Conservation (phyloP, 495 filamentous ascomycete species). For the Penicillium antarcticum region DNA sequence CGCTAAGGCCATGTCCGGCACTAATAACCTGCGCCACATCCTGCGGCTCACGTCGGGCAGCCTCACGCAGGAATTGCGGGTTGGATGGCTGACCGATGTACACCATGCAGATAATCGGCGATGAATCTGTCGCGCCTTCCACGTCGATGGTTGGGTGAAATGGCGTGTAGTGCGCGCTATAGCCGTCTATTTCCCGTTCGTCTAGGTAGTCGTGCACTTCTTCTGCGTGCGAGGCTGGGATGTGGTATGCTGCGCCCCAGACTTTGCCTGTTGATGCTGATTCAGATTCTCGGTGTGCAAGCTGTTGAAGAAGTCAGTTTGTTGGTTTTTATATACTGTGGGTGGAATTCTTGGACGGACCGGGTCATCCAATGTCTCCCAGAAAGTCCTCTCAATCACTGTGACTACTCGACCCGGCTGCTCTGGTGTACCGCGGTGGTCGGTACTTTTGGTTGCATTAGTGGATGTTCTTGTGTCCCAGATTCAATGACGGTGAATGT, state of each 20-base stretch:
- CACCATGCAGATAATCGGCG: constrained; percentile 61
- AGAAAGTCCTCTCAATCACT: constrained; percentile 76
- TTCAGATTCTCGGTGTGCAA: constrained; percentile 32
- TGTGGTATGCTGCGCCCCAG: constrained; percentile 94
- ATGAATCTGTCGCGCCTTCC: neutral
- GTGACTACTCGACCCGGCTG: constrained; percentile 91
- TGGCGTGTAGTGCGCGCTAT: constrained; percentile 82
- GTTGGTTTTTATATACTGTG: neutral
- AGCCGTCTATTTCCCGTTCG: constrained; percentile 95
- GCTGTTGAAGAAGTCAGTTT: constrained; percentile 15
- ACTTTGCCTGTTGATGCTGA: constrained; percentile 56
- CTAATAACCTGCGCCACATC: constrained; percentile 82
- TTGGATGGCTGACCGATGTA: constrained; percentile 96
- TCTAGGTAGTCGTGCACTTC: constrained; percentile 90
- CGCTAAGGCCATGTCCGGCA: constrained; percentile 74
- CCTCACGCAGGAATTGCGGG: constrained; percentile 73
- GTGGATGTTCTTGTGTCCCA: neutral
- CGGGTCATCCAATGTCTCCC: constrained; percentile 72
- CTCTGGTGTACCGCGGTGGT: constrained; percentile 89
- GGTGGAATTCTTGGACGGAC: constrained; percentile 13
- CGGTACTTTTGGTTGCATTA: constrained; percentile 51
- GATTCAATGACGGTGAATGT: neutral
- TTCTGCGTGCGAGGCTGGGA: constrained; percentile 64
- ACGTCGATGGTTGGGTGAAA: constrained; percentile 56
- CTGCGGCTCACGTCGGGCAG: constrained; percentile 72